Conservation (phyloP, 768 basidiomycete species). For the Lactifluus subvellereus region DNA sequence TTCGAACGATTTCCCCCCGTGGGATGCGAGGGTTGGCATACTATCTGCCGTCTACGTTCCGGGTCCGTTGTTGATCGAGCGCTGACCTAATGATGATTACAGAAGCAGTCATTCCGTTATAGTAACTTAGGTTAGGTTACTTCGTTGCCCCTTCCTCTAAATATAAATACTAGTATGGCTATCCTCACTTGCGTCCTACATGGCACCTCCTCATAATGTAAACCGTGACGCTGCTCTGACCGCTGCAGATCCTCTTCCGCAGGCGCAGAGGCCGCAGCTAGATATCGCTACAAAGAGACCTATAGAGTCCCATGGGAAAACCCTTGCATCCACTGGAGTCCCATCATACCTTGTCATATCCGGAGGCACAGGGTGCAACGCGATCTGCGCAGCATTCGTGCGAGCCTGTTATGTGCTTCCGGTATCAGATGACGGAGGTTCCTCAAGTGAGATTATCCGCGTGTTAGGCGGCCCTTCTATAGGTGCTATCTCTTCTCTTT, state of each 20-base stretch:
- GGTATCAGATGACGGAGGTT: constrained; percentile 94
- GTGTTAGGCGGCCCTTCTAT: constrained; percentile 85
- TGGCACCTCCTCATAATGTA: neutral
- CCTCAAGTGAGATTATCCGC: constrained; percentile 90
- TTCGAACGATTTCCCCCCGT: too few relatives aligned
- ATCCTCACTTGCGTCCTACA: neutral
- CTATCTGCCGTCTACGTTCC: too few relatives aligned
- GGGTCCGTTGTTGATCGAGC: too few relatives aligned
- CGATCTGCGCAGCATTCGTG: constrained; percentile 80
- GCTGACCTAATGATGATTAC: too few relatives aligned
- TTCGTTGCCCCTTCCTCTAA: too few relatives aligned
- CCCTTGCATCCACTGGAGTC: constrained; percentile 1
- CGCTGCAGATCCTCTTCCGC: neutral
- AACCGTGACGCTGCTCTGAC: neutral
- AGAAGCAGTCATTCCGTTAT: too few relatives aligned
- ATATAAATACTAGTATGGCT: too few relatives aligned
- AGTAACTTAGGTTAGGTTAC: too few relatives aligned
- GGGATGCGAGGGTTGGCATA: too few relatives aligned
- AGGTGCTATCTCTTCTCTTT: constrained; percentile 38
- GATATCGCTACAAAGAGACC: constrained; percentile 53
- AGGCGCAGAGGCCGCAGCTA: constrained; percentile 32
- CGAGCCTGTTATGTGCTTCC: constrained; percentile 80
- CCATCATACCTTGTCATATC: constrained; percentile 72
- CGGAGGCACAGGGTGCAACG: constrained; percentile 92
- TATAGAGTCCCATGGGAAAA: neutral